phyloP scores from a whole-genome alignment of 257 asterid genomes.

The Fraxinus anomala region DNA sequence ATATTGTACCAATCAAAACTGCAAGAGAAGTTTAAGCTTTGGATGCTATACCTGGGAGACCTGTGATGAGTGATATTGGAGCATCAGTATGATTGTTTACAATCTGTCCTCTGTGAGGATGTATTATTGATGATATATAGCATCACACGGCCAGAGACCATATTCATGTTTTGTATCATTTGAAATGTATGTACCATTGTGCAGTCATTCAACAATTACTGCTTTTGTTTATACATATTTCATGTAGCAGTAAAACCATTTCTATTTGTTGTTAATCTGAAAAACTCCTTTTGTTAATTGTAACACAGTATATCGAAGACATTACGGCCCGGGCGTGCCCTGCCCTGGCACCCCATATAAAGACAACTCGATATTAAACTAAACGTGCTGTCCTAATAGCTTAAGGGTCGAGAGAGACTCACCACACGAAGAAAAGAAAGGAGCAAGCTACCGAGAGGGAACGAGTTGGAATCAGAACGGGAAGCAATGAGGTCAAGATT shows the following conservation, averaged over 20 bases:
- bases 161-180: slow-evolving; percentile 10
- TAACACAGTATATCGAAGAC: too few relatives aligned
- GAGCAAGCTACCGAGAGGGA: too few relatives aligned
- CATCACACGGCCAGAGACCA: slow-evolving; percentile 11
- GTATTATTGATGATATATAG: slow-evolving; percentile 25
- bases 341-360: too few relatives aligned
- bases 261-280: neutral
- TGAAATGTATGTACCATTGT: slow-evolving; percentile 9
- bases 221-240: neutral
- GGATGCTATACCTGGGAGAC: slow-evolving; percentile 21
- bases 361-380: too few relatives aligned
- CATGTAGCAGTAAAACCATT: neutral
- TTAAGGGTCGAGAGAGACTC: too few relatives aligned
- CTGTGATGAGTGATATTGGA: slow-evolving; percentile 19
- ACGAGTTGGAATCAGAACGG: too few relatives aligned
- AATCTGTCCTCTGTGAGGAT: slow-evolving; percentile 4
- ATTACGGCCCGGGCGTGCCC: too few relatives aligned
- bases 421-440: too few relatives aligned
- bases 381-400: too few relatives aligned
- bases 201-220: slow-evolving; percentile 6
- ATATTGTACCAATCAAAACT: neutral
- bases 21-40: slow-evolving; percentile 15
- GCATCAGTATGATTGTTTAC: neutral
- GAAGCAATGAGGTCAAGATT: too few relatives aligned
- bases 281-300: neutral